Percentiles rank a stretch among this genome's conserved stretches.
Conservation (phyloP, 2,329 filamentous ascomycete species). For the Aaosphaeria pasadenensis region DNA sequence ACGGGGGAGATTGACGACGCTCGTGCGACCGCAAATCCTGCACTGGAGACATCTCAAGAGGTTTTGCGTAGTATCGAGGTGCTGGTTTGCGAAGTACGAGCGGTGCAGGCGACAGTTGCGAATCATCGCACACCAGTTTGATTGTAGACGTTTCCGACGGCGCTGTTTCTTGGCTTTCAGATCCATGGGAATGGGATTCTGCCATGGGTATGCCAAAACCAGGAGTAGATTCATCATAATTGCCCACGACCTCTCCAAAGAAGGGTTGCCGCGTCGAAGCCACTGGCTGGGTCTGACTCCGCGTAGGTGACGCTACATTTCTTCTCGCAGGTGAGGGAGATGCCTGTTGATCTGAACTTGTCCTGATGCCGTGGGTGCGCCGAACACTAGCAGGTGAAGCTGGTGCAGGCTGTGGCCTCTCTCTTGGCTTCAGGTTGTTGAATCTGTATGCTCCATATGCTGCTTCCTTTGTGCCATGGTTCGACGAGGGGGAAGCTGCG, state of each 20-base stretch:
- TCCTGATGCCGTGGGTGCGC: constrained; percentile 21
- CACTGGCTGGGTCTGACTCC: constrained; percentile 14
- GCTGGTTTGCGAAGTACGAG: background rate
- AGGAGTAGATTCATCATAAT: constrained; percentile 25
- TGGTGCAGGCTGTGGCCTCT: constrained; percentile 34
- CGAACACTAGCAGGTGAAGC: constrained; percentile 22
- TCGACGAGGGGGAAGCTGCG: constrained; percentile 3
- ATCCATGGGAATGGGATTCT: constrained; percentile 12
- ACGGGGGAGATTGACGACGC: constrained; percentile 25
- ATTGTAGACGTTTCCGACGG: constrained; percentile 7
- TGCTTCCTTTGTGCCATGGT: constrained; percentile 25
- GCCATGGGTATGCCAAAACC: constrained; percentile 32
- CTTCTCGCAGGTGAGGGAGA: constrained; percentile 18
- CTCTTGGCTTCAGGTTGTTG: constrained; percentile 34
- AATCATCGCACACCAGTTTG: constrained; percentile 6
- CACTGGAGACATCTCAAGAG: background rate
- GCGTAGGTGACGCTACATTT: constrained; percentile 21
- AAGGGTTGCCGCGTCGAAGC: constrained; percentile 25
- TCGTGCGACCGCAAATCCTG: no score
- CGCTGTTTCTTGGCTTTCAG: constrained; percentile 2
- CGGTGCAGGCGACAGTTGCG: constrained; percentile 11
- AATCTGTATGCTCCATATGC: constrained; percentile 34
- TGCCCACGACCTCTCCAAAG: constrained; percentile 35
- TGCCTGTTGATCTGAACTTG: constrained; percentile 23
- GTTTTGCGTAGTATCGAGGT: constrained; percentile 4